Percentiles rank a stretch among this genome's conserved stretches.
phyloP scores from a whole-genome alignment of 208 protist genomes.

The Leishmania gerbilli region DNA sequence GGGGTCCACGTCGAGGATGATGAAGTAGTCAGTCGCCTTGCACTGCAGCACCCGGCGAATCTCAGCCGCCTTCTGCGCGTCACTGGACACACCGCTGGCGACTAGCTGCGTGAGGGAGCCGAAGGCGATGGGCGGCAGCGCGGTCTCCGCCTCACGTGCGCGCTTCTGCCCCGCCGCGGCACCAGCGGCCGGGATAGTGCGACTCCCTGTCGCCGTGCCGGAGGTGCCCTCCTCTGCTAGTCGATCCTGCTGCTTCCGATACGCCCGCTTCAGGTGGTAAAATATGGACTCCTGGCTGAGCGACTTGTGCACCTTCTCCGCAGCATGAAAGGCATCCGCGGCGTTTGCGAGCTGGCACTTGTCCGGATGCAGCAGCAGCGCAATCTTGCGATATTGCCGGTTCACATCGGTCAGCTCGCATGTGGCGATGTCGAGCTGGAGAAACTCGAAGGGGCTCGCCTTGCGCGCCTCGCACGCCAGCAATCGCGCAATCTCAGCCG shows the following conservation, averaged over 20 bases:
- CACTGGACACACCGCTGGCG: slow-evolving; percentile 39
- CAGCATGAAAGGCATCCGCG: slow-evolving; percentile 79
- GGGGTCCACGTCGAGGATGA: slow-evolving; percentile 78
- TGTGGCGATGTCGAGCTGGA: slow-evolving; percentile 63
- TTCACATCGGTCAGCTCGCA: slow-evolving; percentile 72
- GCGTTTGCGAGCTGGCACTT: slow-evolving; percentile 84
- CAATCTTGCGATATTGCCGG: slow-evolving; percentile 69
- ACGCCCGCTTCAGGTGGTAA: slow-evolving; percentile 67
- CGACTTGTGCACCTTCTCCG: slow-evolving; percentile 81
- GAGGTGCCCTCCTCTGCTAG: slow-evolving; percentile 42
- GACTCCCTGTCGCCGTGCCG: slow-evolving; percentile 3
- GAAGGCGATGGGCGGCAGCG: slow-evolving; percentile 36
- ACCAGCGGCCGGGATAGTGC: not conserved
- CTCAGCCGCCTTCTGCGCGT: slow-evolving; percentile 75
- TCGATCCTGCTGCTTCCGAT: slow-evolving; percentile 53
- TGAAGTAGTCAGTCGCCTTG: slow-evolving; percentile 73
- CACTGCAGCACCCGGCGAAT: slow-evolving; percentile 80
- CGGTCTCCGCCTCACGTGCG: slow-evolving; percentile 5
- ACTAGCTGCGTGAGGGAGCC: slow-evolving; percentile 44
- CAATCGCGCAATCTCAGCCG: slow-evolving; percentile 64
- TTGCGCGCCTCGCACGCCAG: slow-evolving; percentile 48
- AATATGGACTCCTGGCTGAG: slow-evolving; percentile 75
- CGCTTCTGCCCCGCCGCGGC: slow-evolving; percentile 10
- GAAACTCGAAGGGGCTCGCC: slow-evolving; percentile 59
- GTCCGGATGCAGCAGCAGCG: slow-evolving; percentile 88